Evolutionary conservation across 2,329 filamentous ascomycete species (phyloP), one percentile per base, ranked within the genome.

Genomic region (Exophiala sp.): DNA sequence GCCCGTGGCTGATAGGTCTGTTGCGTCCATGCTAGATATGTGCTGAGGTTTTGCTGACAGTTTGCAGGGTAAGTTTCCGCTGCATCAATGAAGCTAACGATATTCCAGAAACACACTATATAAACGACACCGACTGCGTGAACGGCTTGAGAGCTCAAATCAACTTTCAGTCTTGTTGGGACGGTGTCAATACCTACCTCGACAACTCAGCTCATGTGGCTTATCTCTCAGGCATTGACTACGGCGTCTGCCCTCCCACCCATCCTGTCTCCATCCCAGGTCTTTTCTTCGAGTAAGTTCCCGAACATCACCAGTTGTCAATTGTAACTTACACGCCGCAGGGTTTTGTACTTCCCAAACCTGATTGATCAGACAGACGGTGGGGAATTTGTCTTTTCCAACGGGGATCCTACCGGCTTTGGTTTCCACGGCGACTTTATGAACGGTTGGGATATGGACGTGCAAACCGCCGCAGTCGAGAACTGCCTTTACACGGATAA

Each of bases 151-250:
- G 89, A 44, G 73, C 91, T 32, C 88, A 95, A 68, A 70, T 94
- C 52, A 87, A 88, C 77, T 95, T 95, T 70, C 87, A 88, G 0
- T 88, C 84, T 1, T 95, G 88, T 78, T 94, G 88, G 85, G 86
- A 93, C 61, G 86, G 87, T 44, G 76, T 80, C 59, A 76, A 83
- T 54, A 57, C 70, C 7, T 76, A 79, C 58, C 70, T 73, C 1
- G 23, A 60, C 0, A 72, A 82, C 61, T 76, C 81, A 67, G 74
- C 72, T 22, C 80, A 96, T 64, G 78, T 95, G 55, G 85, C 83
- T 2, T 95, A 90, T 66, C 86, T 88, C 1, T 78, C 80, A 59
- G 73, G 84, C 9, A 85, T 94, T 61, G 87, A 87, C 70, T 80
- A 80, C 56, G 89, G 90, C 29, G 73, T 73, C 24, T 95, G 89